Evolutionary conservation across 176 grass and related monocot genomes (phyloP).

Genomic region (Paspalum notatum): DNA sequence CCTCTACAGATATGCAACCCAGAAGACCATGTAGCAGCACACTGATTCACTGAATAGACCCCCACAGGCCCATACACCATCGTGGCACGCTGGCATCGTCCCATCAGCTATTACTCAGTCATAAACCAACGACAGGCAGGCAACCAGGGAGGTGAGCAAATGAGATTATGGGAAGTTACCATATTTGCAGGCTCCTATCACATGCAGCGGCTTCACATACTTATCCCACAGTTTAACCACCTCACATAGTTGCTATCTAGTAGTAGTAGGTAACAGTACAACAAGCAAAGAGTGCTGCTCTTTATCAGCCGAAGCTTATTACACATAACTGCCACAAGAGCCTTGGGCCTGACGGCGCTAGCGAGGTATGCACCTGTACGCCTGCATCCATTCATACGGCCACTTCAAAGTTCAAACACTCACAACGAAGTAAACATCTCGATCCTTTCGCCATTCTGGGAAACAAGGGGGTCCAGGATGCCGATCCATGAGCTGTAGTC

Average conservation of each 20-base stretch:
- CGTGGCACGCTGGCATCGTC: too few relatives aligned
- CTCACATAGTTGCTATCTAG: background rate
- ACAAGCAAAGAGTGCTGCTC: background rate
- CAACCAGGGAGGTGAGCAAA: background rate
- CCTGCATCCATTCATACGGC: background rate
- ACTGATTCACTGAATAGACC: background rate
- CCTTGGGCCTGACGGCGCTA: background rate
- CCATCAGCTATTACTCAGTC: background rate
- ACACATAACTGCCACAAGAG: background rate
- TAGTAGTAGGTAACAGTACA: background rate
- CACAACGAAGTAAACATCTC: constrained; percentile 48
- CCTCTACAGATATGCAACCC: background rate
- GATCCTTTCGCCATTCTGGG: constrained; percentile 36
- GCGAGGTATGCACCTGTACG: background rate
- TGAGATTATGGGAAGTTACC: background rate
- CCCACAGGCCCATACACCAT: too few relatives aligned
- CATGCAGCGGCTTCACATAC: background rate
- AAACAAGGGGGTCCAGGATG: constrained; percentile 64
- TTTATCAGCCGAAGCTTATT: background rate
- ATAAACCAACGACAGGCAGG: background rate
- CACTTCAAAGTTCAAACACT: background rate
- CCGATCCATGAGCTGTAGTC: constrained; percentile 63
- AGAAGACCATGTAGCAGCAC: background rate
- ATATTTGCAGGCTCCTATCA: background rate
- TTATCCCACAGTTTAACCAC: background rate